Base-by-base conservation (phyloP, 176 grass and related monocot genomes). In the Cenchrus fungigraminus region DNA sequence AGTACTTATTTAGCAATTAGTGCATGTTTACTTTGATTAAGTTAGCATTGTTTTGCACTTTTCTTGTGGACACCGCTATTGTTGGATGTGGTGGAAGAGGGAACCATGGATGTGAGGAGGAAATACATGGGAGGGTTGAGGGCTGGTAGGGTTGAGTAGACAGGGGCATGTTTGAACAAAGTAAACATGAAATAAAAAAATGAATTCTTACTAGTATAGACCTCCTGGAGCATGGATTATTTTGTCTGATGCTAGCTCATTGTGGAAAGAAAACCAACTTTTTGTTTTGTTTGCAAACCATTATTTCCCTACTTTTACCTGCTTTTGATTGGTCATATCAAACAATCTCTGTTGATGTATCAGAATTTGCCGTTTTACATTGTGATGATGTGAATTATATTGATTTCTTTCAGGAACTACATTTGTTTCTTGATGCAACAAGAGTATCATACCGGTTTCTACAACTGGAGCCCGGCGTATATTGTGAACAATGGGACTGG, bases 401-500 rank as follows among this genome's bases (percentile, higher is more conserved):
- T 28, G 5, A 85, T 89, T 93, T 28, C 17, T 86, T 79, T 79
- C 84, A 98, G 96, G 96, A 55, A 77, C 37, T 90, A 79, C 83
- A 68, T 66, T 83, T 94, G 68, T 77, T 91, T 64, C 91, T 90
- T 86, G 86, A 90, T 64, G 85, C 86, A 16, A 74, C 82, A 65
- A 87, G 77, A 64, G 45, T 95, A 58, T 92, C 96, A 53, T 95
- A 95, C 50, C 93, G 96, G 83, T 92, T 98, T 85, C 86, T 95
- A 52, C 82, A 65, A 60, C 87, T 94, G 89, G 96, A 98, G 25
- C 91, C 91, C 9, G 61, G 83, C 80, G 63, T 95, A 74, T 95
- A 93, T 81, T 82, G 85, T 85, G 93, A 85, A 66, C 67, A 92
- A 81, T 98, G 96, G 96, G 87, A 98, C 57, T 98, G 93, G 93